phyloP scores from a whole-genome alignment of 257 asterid genomes.

The Craterostigma plantagineum region DNA sequence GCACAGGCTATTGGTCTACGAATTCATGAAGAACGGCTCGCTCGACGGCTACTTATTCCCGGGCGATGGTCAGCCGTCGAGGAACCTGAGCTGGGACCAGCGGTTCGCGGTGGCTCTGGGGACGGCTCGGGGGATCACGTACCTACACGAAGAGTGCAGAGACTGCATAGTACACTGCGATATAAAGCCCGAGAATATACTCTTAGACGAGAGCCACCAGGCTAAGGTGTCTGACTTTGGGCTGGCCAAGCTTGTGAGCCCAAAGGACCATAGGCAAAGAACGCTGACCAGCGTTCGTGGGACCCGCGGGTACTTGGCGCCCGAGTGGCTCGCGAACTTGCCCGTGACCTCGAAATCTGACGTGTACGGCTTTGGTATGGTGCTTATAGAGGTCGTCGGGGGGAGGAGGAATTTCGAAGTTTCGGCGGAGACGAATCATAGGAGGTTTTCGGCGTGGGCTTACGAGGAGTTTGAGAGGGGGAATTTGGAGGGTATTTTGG shows the following conservation, averaged over 20 bases:
- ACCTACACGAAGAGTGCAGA: slow-evolving; percentile 84
- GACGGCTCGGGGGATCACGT: slow-evolving; percentile 64
- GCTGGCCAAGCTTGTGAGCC: slow-evolving; percentile 80
- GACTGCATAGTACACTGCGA: slow-evolving; percentile 92
- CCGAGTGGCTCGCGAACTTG: slow-evolving; percentile 91
- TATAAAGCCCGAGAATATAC: slow-evolving; percentile 81
- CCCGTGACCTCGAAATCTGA: slow-evolving; percentile 94
- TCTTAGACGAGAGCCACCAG: slow-evolving; percentile 51
- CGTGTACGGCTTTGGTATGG: slow-evolving; percentile 91
- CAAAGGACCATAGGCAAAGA: slow-evolving; percentile 67
- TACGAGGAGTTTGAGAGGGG: slow-evolving; percentile 87
- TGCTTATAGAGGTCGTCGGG: slow-evolving; percentile 77
- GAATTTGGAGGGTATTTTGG: slow-evolving; percentile 48
- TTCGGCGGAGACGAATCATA: slow-evolving; percentile 22
- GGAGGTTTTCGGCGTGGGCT: slow-evolving; percentile 67
- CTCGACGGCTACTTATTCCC: slow-evolving; percentile 87
- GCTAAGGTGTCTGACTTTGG: slow-evolving; percentile 85
- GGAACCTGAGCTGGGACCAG: slow-evolving; percentile 56
- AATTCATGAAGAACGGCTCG: slow-evolving; percentile 82
- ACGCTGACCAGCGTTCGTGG: slow-evolving; percentile 53
- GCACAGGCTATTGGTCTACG: slow-evolving; percentile 80
- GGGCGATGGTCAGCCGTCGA: slow-evolving; percentile 18
- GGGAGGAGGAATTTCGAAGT: slow-evolving; percentile 71
- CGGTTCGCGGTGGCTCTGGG: slow-evolving; percentile 63
- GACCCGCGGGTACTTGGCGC: slow-evolving; percentile 88